phyloP scores from a whole-genome alignment of 371 early-diverging fungal species.

The Lichtheimia corymbifera region DNA sequence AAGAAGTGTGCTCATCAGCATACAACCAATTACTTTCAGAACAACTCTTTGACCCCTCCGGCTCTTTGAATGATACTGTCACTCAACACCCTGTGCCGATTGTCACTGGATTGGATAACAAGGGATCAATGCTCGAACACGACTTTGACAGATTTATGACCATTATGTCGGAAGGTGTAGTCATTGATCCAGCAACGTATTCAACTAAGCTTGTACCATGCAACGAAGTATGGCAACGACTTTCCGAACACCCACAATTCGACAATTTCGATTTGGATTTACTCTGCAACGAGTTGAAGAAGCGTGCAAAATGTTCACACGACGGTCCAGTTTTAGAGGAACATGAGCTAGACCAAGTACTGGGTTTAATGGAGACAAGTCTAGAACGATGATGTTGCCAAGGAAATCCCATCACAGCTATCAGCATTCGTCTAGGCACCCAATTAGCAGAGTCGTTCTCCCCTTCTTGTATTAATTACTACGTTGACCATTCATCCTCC shows the following conservation, averaged over 20 bases:
- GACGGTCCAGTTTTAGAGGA: conserved; percentile 50
- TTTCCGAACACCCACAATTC: conserved; percentile 52
- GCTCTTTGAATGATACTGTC: conserved; percentile 34
- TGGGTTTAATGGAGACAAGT: conserved; percentile 16
- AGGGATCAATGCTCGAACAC: not conserved
- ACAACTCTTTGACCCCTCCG: conserved; percentile 45
- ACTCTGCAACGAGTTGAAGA: conserved; percentile 58
- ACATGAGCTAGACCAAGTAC: conserved; percentile 38
- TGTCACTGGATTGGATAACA: conserved; percentile 22
- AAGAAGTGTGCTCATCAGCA: conserved; percentile 52
- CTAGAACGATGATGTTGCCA: conserved; percentile 7
- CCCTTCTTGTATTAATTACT: conserved; percentile 2
- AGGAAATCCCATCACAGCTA: not conserved
- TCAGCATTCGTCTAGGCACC: not conserved
- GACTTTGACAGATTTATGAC: conserved; percentile 13
- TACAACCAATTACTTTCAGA: conserved; percentile 45
- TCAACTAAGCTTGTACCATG: conserved; percentile 15
- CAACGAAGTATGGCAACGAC: conserved; percentile 44
- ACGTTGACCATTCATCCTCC: not conserved
- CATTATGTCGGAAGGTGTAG: conserved; percentile 14
- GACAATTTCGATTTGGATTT: conserved; percentile 59
- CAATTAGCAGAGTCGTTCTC: not conserved
- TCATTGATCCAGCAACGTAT: conserved; percentile 5
- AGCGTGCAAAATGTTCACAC: conserved; percentile 63
- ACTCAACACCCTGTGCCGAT: conserved; percentile 44